phyloP scores from a whole-genome alignment of 2,329 filamentous ascomycete genomes.

The Aspergillus sp. region DNA sequence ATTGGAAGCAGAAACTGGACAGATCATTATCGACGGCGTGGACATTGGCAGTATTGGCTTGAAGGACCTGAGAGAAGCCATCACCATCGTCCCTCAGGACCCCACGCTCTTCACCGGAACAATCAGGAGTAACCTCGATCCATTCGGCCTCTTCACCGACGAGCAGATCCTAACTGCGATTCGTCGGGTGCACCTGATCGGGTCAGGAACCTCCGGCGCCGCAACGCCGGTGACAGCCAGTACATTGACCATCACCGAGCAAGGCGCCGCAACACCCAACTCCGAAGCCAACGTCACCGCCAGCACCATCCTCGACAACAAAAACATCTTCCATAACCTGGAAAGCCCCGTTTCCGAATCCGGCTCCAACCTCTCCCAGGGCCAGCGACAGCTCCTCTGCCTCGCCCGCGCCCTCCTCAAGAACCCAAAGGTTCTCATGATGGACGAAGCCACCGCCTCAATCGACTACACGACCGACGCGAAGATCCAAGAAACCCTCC shows the following conservation, averaged over 20 bases:
- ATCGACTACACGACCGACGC: constrained; percentile 96
- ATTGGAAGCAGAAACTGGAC: constrained; percentile 85
- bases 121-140: constrained; percentile 89
- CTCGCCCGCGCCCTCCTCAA: constrained; percentile 92
- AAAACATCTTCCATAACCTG: constrained; percentile 91
- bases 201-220: constrained; percentile 39
- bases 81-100: constrained; percentile 98
- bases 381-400: constrained; percentile 92
- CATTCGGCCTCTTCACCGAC: constrained; percentile 85
- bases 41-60: constrained; percentile 89
- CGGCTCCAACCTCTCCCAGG: constrained; percentile 91
- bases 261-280: constrained; percentile 17
- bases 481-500: constrained; percentile 95
- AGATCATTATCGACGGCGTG: constrained; percentile 88
- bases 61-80: constrained; percentile 88
- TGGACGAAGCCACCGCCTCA: constrained; percentile 97
- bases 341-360: constrained; percentile 84
- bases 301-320: constrained; percentile 67
- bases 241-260: constrained; percentile 32
- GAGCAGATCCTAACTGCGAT: constrained; percentile 88
- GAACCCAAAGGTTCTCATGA: constrained; percentile 88
- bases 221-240: constrained; percentile 40
- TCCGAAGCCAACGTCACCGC: constrained; percentile 29
- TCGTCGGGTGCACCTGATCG: constrained; percentile 84
- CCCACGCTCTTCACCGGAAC: constrained; percentile 90